phyloP scores from a whole-genome alignment of 2,329 filamentous ascomycete species.

The Apiospora sp. region DNA sequence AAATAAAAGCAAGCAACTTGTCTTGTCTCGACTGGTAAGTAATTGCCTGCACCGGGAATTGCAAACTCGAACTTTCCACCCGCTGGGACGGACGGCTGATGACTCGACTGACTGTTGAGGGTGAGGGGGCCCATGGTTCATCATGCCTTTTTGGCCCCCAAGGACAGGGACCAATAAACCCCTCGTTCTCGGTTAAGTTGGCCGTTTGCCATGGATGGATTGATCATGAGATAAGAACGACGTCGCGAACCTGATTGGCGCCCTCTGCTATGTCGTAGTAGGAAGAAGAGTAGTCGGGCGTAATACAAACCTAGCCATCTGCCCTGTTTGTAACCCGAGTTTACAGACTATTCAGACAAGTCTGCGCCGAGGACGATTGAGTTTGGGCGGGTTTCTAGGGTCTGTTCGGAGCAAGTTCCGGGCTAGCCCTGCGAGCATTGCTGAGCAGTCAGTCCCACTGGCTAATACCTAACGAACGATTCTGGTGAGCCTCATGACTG shows the following conservation, averaged over 20 bases:
- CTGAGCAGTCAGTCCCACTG: background rate
- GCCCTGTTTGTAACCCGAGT: background rate
- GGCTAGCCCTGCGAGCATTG: background rate
- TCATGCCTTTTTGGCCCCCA: background rate
- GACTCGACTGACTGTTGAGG: background rate
- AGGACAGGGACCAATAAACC: background rate
- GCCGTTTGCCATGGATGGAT: background rate
- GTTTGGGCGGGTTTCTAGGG: background rate
- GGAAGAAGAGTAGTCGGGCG: background rate
- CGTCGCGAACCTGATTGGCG: background rate
- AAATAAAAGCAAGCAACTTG: background rate
- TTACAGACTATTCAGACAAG: conserved; percentile 15
- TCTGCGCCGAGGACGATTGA: background rate
- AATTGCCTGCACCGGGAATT: background rate
- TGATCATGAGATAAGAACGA: conserved; percentile 1
- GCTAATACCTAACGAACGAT: background rate
- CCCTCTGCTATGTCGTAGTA: background rate
- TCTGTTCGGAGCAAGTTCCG: background rate
- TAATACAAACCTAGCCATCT: background rate
- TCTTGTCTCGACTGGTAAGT: background rate
- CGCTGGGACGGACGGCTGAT: background rate
- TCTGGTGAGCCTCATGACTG: conserved; percentile 1
- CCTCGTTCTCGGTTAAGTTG: conserved; percentile 9
- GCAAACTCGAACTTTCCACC: background rate
- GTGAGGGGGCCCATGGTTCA: too few relatives aligned